Evolutionary conservation across 2,329 filamentous ascomycete species (phyloP), one percentile per base, ranked within the genome.

Genomic region (Dothidotthia symphoricarpi): DNA sequence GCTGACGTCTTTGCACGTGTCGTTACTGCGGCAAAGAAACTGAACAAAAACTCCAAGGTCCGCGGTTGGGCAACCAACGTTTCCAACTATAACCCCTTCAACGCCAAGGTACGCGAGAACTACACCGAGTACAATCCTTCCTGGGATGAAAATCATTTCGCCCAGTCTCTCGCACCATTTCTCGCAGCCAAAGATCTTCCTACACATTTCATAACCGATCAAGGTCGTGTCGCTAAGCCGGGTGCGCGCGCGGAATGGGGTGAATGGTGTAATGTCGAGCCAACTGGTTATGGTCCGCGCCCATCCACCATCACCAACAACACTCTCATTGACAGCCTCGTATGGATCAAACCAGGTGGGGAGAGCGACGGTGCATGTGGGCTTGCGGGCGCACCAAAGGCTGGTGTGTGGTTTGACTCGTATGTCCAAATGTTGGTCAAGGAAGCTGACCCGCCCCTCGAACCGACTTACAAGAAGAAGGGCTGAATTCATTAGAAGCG

Each of bases 331-430:
- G 57, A 61, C 31, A 56, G 52, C 19, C 29, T 61, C n/a, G 57
- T 61, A 3, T 61, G 57, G 57, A 55, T 59, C 36, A 61, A 61
- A 47, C 57, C 57, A 6, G 57, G 57, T 33, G 57, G 57, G 15
- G 57, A 61, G 44, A 57, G 52, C 22, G 57, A 61, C 28, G 57
- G 57, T 7, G 17, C 27, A 6, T 61, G 57, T 24, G 57, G 57
- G 3, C 47, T 59, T 24, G 40, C 35, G 24, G 57, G 55, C 19
- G 57, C 57, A 8, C 57, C 57, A 3, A 47, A 38, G 14, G 57
- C 57, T 16, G 57, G 57, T 24, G 52, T 47, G 16, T 61, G 57
- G 57, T 59, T 58, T 31, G 55, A 61, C 17, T 43, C 48, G 36
- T 61, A 61, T 38, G 49, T 53, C 10, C 54, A 61, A 40, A 55